Base-by-base conservation (phyloP, 768 basidiomycete species). In the Pleurotus ostreatus region DNA sequence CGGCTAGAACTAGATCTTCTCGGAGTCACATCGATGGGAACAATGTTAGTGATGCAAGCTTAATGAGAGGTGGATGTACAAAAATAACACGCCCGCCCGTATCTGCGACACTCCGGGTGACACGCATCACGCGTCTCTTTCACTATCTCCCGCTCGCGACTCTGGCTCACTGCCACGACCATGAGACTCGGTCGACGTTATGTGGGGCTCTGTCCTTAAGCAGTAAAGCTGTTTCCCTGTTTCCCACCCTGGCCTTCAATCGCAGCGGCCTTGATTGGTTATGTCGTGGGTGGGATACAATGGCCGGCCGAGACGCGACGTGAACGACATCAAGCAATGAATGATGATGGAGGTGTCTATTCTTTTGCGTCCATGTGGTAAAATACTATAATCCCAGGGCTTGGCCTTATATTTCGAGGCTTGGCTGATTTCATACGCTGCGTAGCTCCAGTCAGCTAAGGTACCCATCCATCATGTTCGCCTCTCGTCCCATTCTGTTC, bases 391-490 rank as follows among this genome's bases (percentile, higher is more conserved):
- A 54, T 39, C 52, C 16, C 52, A 41, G 12, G 52, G 20, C 41
- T 54, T 54, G 38, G 20, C 52, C 22, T 54, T 54, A 44, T 40
- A 54, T 54, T 30, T 26, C 41, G 48, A 34, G 22, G 13, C 48
- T 49, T 49, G 48, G 48, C 48, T 38, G 22, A 15, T 49, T 25
- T 49, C 26, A n/a, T 49, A 15, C n/a, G n/a, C n/a, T 47, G 11
- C 8, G 20, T 47, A 22, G 20, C 13, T n/a, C 30, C 48, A 49
- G 48, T 16, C 26, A 49, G 25, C 37, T 34, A 30, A n/a, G 23
- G 49, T 26, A 51, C 48, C 52, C 25, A 37, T 34, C 34, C 55
- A 63, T 49, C 38, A 72, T 73, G 72, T 60, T 73, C 57, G 59
- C 58, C 23, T 61, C 69, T 57, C 66, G 66, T 55, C 53, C 65